Evolutionary conservation across 768 basidiomycete genomes (phyloP), one percentile per base, ranked within the genome.

Genomic region (Suillus plorans): DNA sequence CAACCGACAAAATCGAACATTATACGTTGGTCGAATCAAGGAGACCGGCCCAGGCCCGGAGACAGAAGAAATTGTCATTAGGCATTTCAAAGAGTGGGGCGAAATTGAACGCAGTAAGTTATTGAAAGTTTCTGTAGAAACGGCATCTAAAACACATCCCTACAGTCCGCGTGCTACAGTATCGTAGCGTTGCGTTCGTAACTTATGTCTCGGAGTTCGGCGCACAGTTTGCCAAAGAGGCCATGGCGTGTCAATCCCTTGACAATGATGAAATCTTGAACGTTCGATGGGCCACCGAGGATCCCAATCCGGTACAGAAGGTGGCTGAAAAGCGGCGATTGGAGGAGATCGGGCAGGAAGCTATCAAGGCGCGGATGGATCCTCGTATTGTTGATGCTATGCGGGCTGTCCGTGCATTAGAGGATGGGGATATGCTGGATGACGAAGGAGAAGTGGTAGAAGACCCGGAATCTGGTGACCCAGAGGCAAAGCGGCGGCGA

Each of bases 241-340:
- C 97, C 1, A 99, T 99, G 97, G 94, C 97, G 18, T 96, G 96
- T 77, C 97, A 99, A 77, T 95, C 93, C 20, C 83, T 99, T 68
- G 97, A 99, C 74, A 92, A 94, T 70, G 96, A 97, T 74, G 97
- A 99, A 73, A 95, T 98, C 66, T 84, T 99, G 66, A 99, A 99
- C 77, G 95, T 99, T 61, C 90, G 97, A 57, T 99, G 97, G 97
- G 97, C 97, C 42, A 99, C 97, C 0, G 97, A 97, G 73, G 97
- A 99, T 75, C 97, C 97, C 1, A 99, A 99, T 74, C 97, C 97
- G 1, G 87, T 87, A 0, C 88, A 91, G 67, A 96, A 95, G 70
- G 88, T 91, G 9, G 85, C 86, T 0, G 97, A 99, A 77, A 91
- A 95, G 71, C 82, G 85, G 10, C 82, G 95, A 14, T 74, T 99